A percentile compares a stretch with the other conserved stretches of the same genome.
These are phyloP conservation scores for Aphanomyces stellatus DNA, from an alignment of 352 stramenopile genomes.

Conservation along the genomic window DNA sequence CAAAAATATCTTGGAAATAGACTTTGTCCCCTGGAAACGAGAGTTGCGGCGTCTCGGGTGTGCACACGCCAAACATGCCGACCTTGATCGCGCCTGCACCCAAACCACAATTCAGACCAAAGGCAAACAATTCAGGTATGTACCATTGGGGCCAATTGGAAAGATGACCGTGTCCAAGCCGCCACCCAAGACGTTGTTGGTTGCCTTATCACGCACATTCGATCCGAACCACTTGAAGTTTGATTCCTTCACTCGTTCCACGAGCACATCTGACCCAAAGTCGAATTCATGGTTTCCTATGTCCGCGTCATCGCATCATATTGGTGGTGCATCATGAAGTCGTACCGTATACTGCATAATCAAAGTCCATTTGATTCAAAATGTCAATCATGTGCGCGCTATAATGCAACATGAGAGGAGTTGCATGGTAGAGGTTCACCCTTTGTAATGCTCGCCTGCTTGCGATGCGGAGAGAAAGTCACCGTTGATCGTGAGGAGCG, in stretches of 20 bases:
- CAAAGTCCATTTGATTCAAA: conserved; percentile 59
- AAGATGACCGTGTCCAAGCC: conserved; percentile 1
- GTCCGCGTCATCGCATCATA: not conserved
- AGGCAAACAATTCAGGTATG: too few relatives aligned
- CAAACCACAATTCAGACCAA: too few relatives aligned
- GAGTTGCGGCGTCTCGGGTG: conserved; percentile 43
- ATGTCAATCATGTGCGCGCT: conserved; percentile 72
- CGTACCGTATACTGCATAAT: conserved; percentile 43
- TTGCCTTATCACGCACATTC: conserved; percentile 40
- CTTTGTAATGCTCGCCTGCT: conserved; percentile 50
- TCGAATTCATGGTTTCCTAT: conserved; percentile 79
- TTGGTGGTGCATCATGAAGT: not conserved
- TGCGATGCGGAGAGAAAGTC: conserved; percentile 69
- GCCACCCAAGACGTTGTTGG: not conserved
- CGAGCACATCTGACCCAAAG: conserved; percentile 45
- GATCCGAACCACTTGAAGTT: conserved; percentile 68
- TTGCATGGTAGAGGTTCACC: too few relatives aligned
- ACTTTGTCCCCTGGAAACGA: conserved; percentile 32
- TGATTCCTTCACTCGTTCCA: conserved; percentile 43
- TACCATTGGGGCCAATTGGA: not conserved
- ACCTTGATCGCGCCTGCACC: conserved; percentile 32
- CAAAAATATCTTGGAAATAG: conserved; percentile 42
- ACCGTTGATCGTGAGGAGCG: conserved; percentile 66
- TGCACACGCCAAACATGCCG: conserved; percentile 65
- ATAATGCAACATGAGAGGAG: too few relatives aligned